Percentiles rank a stretch among this genome's conserved stretches.
These are phyloP conservation scores for Akanthomyces uredinophilus DNA, from an alignment of 2,329 filamentous ascomycete species.

Conservation along the genomic window DNA sequence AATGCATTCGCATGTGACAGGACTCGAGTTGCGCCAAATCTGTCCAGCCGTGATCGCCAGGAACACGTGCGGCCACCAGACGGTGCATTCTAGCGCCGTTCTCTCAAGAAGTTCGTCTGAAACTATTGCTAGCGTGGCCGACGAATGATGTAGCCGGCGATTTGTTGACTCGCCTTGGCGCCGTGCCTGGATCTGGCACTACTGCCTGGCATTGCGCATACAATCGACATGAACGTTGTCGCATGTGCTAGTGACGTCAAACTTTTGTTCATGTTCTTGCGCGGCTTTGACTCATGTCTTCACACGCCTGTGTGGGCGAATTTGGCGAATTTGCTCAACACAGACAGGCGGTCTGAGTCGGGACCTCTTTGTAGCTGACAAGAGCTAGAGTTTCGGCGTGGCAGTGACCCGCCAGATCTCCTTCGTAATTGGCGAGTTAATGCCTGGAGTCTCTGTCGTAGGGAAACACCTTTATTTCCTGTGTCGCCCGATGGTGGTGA, in stretches of 20 bases:
- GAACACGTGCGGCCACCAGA: constrained; percentile 1
- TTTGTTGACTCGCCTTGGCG: neutral
- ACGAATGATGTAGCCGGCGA: neutral
- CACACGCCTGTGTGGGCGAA: neutral
- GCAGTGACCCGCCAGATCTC: neutral
- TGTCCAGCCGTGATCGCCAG: neutral
- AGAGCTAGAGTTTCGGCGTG: neutral
- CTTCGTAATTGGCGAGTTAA: neutral
- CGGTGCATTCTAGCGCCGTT: neutral
- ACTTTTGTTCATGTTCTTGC: neutral
- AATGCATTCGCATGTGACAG: neutral
- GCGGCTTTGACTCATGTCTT: neutral
- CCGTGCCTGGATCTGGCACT: neutral
- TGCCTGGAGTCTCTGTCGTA: neutral
- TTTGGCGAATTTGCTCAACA: neutral
- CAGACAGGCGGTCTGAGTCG: neutral
- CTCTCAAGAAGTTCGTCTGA: neutral
- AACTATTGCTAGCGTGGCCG: neutral
- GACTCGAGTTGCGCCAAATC: neutral
- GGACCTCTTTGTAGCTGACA: neutral
- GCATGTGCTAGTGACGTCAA: neutral
- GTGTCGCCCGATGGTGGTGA: neutral
- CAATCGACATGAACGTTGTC: neutral
- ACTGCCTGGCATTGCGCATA: neutral
- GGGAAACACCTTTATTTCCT: neutral